Base-by-base conservation (phyloP, 352 stramenopile species). In the Pythium scleroteichum region DNA sequence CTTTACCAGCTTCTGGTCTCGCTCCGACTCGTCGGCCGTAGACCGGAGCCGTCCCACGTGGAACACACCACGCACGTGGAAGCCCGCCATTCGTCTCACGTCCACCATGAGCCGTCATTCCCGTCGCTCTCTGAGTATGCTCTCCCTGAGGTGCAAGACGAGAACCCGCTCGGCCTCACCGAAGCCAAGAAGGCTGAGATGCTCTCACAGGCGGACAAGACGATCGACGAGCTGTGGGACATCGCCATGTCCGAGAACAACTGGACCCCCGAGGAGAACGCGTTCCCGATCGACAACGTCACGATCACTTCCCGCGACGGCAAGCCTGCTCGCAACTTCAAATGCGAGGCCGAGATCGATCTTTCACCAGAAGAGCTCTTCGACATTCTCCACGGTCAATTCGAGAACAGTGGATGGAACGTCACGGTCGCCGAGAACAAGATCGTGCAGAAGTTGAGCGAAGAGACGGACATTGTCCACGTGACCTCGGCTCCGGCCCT, bases 371-470 rank as follows among this genome's bases (percentile, higher is more conserved):
- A 93, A 46, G 83, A 93, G 56, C 65, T 93, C 29, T 93, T 93
- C 64, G 83, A 93, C 42, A 69, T 90, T 50, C 67, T 93, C 53
- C 76, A 91, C 47, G 82, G 77, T 20, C 83, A 90, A 53, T 82
- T 93, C 39, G 83, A 93, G 62, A 80, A 69, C 12, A 90, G 81
- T 59, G 82, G 73, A 27, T 93, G 83, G 83, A 93, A 93, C 55
- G 70, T 91, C 53, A 93, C 83, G 2, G 76, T 79, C 10, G 83
- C 83, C 13, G 78, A 93, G 62, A 91, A 85, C 62, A 88, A 90
- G 58, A 76, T 91, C 32, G 60, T 91, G 23, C 74, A 82, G 50
- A 73, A 77, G 48, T 71, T 93, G 54, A 75, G 78, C 47, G 83
- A 93, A 14, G 78, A 72, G 2, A 93, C 82, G 0, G 83, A 93